phyloP scores from a whole-genome alignment of 2,329 filamentous ascomycete genomes.

The Exophiala sp. region DNA sequence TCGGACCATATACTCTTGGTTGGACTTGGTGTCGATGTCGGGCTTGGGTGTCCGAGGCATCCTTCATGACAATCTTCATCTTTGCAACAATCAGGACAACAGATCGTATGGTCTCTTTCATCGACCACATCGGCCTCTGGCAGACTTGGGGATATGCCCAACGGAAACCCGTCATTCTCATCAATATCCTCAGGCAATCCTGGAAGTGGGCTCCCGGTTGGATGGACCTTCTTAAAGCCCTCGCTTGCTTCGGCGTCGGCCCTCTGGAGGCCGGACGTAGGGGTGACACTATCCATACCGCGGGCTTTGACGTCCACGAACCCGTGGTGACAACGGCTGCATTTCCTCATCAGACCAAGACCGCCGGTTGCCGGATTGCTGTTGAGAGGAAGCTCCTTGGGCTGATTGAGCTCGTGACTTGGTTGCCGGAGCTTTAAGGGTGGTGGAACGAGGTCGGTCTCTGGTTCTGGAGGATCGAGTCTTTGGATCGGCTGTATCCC shows the following conservation, averaged over 20 bases:
- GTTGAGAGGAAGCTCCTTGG: not conserved
- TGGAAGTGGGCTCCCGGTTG: conserved; percentile 14
- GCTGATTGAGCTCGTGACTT: not conserved
- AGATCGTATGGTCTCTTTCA: conserved; percentile 21
- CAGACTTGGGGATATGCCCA: not conserved
- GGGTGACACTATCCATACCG: conserved; percentile 21
- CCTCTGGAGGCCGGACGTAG: conserved; percentile 18
- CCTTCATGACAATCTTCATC: conserved; percentile 25
- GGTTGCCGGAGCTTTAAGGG: conserved; percentile 9
- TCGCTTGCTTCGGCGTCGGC: conserved; percentile 6
- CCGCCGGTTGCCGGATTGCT: conserved; percentile 7
- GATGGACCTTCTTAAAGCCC: conserved; percentile 10
- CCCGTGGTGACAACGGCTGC: conserved; percentile 24
- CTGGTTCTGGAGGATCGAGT: not conserved
- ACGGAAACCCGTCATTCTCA: not conserved
- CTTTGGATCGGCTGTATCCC: not conserved
- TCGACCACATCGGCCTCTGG: conserved; percentile 5
- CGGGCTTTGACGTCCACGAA: conserved; percentile 22
- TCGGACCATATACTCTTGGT: conserved; percentile 17
- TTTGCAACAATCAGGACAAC: conserved; percentile 27
- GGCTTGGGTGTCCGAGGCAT: conserved; percentile 28
- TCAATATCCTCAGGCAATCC: conserved; percentile 9
- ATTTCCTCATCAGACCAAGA: conserved; percentile 24
- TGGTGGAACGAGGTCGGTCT: conserved; percentile 9
- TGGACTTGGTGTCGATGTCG: conserved; percentile 10